Base-by-base conservation (phyloP, 148 eudicot genomes). In the Chenopodium album region DNA sequence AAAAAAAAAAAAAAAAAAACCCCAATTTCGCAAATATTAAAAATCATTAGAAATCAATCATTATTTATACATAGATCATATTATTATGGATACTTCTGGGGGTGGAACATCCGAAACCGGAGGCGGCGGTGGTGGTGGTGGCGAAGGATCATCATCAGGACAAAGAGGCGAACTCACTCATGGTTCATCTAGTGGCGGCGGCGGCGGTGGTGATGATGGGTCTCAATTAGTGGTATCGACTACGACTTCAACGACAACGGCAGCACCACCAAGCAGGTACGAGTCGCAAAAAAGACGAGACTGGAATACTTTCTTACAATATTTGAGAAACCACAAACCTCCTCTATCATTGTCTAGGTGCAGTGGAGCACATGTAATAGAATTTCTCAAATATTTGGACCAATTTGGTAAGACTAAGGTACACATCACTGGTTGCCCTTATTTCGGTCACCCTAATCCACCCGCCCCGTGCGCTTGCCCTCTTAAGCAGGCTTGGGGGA, bases 391-490 rank as follows among this genome's bases (percentile, higher is more conserved):
- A 79, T 92, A 92, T 68, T 75, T 92, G 1, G 94, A 92, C 84
- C 94, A 92, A 83, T 92, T 92, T 70, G 94, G 94, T 12, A 92
- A 92, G 85, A 92, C 94, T 22, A 92, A 92, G 76, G 93, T 92
- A 78, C 94, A 92, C 84, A 78, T 76, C 81, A 34, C 76, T 3
- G 92, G 86, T 9, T 92, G 94, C 77, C 93, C 92, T 0, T 89
- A 85, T 76, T 92, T 85, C 77, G 94, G 94, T 7, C 87, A 85
- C 76, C 94, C 93, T 0, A 85, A 85, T 75, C 94, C 94, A 1
- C 94, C 94, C 0, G 87, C 91, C 9, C 94, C 92, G 0, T 92
- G 94, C 78, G 86, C 93, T 31, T 92, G 94, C 75, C 87, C 93
- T 31, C 88, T 92, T 12, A 86, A 78, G 66, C 94, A 92, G 71